Evolutionary conservation across 129 eudicot genomes (phyloP).

Genomic region (Arctium lappa): DNA sequence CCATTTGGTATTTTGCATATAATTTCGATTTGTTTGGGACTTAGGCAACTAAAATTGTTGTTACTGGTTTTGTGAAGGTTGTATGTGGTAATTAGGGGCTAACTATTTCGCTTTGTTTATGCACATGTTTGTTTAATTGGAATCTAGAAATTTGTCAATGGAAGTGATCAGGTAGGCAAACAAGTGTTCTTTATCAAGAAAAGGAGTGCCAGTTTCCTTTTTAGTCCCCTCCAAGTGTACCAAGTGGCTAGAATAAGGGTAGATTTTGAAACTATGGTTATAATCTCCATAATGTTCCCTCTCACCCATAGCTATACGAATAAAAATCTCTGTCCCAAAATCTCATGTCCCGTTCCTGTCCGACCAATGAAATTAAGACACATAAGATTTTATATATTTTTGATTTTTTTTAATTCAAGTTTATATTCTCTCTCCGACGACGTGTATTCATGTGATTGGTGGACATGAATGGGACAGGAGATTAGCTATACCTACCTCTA

Average conservation of each 20-base stretch:
- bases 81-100: not conserved
- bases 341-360: no score
- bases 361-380: no score
- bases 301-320: not conserved
- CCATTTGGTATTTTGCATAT: not conserved
- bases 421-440: no score
- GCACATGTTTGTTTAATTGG: not conserved
- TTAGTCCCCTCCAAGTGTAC: not conserved
- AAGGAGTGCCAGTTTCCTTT: not conserved
- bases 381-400: no score
- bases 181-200: not conserved
- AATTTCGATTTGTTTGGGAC: not conserved
- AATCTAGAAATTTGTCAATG: not conserved
- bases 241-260: not conserved
- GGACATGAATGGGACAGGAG: no score
- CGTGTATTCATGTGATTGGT: no score
- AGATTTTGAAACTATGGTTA: not conserved
- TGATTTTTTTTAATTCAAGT: no score
- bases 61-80: not conserved
- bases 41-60: not conserved
- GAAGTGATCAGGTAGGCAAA: not conserved
- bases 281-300: not conserved
- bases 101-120: slow-evolving; percentile 1
- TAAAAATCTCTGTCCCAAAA: no score
- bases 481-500: not conserved